Base-by-base conservation (phyloP, 2,329 filamentous ascomycete genomes). In the Exophiala mesophila region DNA sequence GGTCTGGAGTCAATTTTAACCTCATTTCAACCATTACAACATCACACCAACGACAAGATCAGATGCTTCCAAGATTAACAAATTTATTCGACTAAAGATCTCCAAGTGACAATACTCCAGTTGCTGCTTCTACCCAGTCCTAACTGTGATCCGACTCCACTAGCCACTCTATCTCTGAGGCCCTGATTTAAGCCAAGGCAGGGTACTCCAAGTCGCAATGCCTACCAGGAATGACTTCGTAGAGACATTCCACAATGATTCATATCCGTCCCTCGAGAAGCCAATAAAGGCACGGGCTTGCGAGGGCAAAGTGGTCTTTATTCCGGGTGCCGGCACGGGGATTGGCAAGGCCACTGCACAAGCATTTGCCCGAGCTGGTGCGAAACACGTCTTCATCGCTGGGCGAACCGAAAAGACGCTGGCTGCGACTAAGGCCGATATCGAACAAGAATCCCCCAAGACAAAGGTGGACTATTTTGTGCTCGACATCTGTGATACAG, bases 361-460 rank as follows among this genome's bases (percentile, higher is more conserved):
- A 15, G 39, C 48, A 5, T 62, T 72, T 49, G 60, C 63, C 6
- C 42, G 53, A 1, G 72, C 71, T 0, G 59, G 60, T 0, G 66
- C 67, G 4, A 39, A 56, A 2, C 52, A 49, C 1, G 53, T 72
- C 19, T 59, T 66, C 10, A 57, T 74, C 28, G 45, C 63, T 2
- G 65, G 60, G 6, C 67, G 70, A 3, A 61, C 61, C 2, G 16
- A 46, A 0, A 53, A 55, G 6, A 53, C 53, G 2, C 57, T 69
- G 12, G 47, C 59, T 1, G 45, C 50, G 0, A 56, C 58, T 5
- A 49, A 52, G 24, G 20, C 46, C 9, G 36, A 17, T 4, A 38
- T 58, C 16, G 18, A 19, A 19, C 13, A 23, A 20, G 35, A 43
- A 21, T 34, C 62, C 34, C 57, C 57, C 1, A 32, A 52, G 2